Conservation (phyloP, 495 filamentous ascomycete genomes). For the Cudoniella acicularis region DNA sequence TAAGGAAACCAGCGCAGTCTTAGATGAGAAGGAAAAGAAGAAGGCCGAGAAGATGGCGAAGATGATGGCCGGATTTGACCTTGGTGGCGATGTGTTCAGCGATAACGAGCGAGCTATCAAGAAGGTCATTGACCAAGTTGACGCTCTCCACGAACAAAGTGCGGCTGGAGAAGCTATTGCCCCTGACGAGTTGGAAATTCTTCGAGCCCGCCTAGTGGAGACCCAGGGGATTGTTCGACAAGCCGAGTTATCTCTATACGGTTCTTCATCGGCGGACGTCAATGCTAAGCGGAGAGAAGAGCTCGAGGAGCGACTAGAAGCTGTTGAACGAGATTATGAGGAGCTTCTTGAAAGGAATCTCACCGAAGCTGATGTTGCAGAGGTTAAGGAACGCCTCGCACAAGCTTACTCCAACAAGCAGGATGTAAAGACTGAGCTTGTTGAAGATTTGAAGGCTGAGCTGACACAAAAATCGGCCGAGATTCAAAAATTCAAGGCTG, state of each 20-base stretch:
- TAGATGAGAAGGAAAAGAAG: constrained; percentile 97
- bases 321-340: constrained; percentile 77
- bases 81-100: constrained; percentile 84
- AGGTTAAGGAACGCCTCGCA: constrained; percentile 74
- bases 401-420: constrained; percentile 71
- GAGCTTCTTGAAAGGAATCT: constrained; percentile 77
- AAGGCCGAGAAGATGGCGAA: constrained; percentile 99
- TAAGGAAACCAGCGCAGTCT: constrained; percentile 79
- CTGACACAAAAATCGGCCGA: constrained; percentile 69
- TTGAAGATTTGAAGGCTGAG: constrained; percentile 69
- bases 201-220: constrained; percentile 76
- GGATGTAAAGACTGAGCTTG: constrained; percentile 63
- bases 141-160: constrained; percentile 71
- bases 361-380: constrained; percentile 70
- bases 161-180: constrained; percentile 72
- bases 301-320: constrained; percentile 68
- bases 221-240: constrained; percentile 91
- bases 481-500: constrained; percentile 67
- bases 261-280: constrained; percentile 52
- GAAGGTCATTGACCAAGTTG: constrained; percentile 74
- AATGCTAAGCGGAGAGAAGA: constrained; percentile 64
- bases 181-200: constrained; percentile 72
- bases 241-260: constrained; percentile 74
- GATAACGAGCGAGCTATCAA: constrained; percentile 84
- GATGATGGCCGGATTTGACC: constrained; percentile 99